Evolutionary conservation across 306 rosid species (phyloP).

Genomic region (Inga leiocalycina): DNA sequence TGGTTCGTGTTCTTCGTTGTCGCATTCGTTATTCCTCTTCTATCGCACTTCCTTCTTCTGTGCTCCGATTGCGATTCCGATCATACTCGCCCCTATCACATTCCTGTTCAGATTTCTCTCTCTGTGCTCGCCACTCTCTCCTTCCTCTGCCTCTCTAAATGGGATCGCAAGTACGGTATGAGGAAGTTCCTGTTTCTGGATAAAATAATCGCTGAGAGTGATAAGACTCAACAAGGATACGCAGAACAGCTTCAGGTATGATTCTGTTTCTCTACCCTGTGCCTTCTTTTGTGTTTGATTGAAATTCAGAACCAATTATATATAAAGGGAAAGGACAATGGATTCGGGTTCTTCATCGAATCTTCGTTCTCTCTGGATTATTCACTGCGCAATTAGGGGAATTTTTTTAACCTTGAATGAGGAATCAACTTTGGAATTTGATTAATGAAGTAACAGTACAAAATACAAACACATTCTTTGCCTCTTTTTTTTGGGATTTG

Average conservation of each 20-base stretch:
- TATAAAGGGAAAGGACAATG: neutral
- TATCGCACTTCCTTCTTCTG: slow-evolving; percentile 62
- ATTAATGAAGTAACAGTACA: neutral
- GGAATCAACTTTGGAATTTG: neutral
- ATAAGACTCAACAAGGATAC: slow-evolving; percentile 61
- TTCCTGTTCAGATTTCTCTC: slow-evolving; percentile 67
- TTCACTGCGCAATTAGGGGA: neutral
- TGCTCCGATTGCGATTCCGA: slow-evolving; percentile 72
- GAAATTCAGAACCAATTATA: neutral
- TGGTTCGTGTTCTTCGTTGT: slow-evolving; percentile 69
- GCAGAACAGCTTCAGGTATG: slow-evolving; percentile 64
- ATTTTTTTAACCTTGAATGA: neutral
- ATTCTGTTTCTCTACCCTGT: neutral
- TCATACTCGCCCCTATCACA: slow-evolving; percentile 73
- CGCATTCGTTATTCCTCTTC: slow-evolving; percentile 59
- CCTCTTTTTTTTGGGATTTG: too few species aligned
- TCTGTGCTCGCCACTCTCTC: slow-evolving; percentile 60
- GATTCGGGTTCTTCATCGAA: neutral
- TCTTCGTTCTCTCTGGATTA: neutral
- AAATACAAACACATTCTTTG: neutral
- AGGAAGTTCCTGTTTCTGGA: slow-evolving; percentile 78
- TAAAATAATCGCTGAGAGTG: slow-evolving; percentile 54
- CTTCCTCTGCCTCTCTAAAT: slow-evolving; percentile 54
- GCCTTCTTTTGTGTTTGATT: neutral
- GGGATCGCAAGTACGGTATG: slow-evolving; percentile 65